These are phyloP conservation scores for Mollisia scopiformis DNA, from an alignment of 2,329 filamentous ascomycete genomes.

Conservation along the genomic window DNA sequence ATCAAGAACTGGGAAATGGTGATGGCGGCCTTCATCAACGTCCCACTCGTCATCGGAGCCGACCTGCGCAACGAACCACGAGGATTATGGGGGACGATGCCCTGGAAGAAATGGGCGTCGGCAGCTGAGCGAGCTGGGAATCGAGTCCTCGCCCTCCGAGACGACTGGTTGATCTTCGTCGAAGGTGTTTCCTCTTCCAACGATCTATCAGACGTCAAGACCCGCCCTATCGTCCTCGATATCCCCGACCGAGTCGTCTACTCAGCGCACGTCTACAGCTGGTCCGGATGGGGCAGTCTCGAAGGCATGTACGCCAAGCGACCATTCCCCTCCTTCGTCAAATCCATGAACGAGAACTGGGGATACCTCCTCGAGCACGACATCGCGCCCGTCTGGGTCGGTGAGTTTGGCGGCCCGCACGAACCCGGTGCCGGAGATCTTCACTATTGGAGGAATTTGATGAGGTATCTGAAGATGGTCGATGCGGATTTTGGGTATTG, in stretches of 20 bases:
- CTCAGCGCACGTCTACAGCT: conserved; percentile 69
- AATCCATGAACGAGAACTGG: conserved; percentile 68
- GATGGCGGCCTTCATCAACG: conserved; percentile 60
- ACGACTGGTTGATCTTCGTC: conserved; percentile 68
- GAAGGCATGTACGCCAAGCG: conserved; percentile 63
- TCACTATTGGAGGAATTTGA: conserved; percentile 68
- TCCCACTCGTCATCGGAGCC: conserved; percentile 65
- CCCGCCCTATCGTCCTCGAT: conserved; percentile 60
- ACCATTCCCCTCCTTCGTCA: conserved; percentile 62
- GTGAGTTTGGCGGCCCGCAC: conserved; percentile 65
- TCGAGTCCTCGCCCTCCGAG: conserved; percentile 59
- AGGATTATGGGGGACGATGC: conserved; percentile 70
- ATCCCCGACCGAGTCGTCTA: conserved; percentile 62
- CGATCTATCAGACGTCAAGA: conserved; percentile 59
- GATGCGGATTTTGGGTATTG: conserved; percentile 72
- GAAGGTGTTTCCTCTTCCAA: conserved; percentile 71
- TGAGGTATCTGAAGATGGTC: conserved; percentile 58
- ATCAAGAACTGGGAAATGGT: conserved; percentile 67
- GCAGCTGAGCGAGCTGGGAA: conserved; percentile 68
- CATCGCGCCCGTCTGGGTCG: conserved; percentile 67
- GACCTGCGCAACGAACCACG: conserved; percentile 72
- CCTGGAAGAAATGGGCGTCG: conserved; percentile 65
- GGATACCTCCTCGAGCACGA: conserved; percentile 61
- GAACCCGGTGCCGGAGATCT: conserved; percentile 51
- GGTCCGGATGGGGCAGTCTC: conserved; percentile 69